phyloP scores from a whole-genome alignment of 2,329 filamentous ascomycete genomes.

The Stachybotrys chlorohalonatus region DNA sequence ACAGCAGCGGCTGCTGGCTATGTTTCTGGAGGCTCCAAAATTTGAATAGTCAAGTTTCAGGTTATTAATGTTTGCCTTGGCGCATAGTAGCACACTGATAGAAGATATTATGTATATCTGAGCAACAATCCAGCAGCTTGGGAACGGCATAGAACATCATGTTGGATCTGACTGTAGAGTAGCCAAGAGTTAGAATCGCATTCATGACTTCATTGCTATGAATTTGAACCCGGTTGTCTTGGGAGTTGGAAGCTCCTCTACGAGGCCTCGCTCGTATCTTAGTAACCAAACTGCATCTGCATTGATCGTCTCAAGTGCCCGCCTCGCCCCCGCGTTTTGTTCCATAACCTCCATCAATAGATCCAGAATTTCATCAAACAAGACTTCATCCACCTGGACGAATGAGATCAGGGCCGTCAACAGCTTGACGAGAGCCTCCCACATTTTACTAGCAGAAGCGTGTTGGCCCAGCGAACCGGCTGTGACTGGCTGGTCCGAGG shows the following conservation, averaged over 20 bases:
- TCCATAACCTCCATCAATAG: constrained; percentile 46
- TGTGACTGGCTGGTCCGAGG: constrained; percentile 3
- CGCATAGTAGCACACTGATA: not conserved
- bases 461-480: constrained; percentile 44
- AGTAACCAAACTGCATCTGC: constrained; percentile 70
- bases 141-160: too few relatives aligned
- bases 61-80: not conserved
- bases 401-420: constrained; percentile 52
- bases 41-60: constrained; percentile 19
- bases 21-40: constrained; percentile 44
- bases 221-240: constrained; percentile 34
- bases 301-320: constrained; percentile 56
- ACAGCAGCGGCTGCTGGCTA: constrained; percentile 71
- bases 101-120: not conserved
- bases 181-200: not conserved
- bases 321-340: constrained; percentile 36
- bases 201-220: constrained; percentile 13
- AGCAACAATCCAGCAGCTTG: not conserved
- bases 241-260: constrained; percentile 27
- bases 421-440: constrained; percentile 52
- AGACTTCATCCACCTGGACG: constrained; percentile 56
- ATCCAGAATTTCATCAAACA: constrained; percentile 63
- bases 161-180: too few relatives aligned
- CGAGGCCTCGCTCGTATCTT: constrained; percentile 37
- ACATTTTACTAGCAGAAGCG: constrained; percentile 52